Conservation (phyloP, 306 rosid genomes). For the Acmispon strigosus region DNA sequence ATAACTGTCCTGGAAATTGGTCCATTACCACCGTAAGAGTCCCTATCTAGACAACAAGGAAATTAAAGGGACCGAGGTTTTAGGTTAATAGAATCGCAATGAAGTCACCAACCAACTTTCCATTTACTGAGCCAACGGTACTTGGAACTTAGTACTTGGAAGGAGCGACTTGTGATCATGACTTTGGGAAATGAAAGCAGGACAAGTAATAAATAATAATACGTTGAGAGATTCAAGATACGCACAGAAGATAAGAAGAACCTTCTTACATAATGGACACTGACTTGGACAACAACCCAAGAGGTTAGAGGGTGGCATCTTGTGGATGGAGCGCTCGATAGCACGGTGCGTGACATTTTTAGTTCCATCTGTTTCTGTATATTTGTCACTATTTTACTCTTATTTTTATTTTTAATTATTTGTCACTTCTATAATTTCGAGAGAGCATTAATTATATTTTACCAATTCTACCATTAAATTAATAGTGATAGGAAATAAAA, state of each 20-base stretch:
- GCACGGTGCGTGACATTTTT: no score
- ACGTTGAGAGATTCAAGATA: neutral
- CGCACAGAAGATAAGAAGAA: neutral
- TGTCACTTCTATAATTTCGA: no score
- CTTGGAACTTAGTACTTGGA: no score
- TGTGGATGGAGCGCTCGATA: neutral
- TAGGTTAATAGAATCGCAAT: neutral
- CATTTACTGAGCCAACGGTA: neutral
- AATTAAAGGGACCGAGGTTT: neutral
- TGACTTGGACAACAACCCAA: conserved; percentile 1
- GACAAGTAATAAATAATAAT: neutral
- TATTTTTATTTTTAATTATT: no score
- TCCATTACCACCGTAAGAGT: no score
- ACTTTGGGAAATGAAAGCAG: neutral
- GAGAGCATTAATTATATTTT: no score
- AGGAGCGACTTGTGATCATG: neutral
- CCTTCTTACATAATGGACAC: conserved; percentile 6
- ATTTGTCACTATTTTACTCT: no score
- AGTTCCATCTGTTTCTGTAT: no score
- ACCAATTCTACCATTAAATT: no score
- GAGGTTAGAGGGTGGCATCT: neutral
- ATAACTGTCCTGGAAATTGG: no score
- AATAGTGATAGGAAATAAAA: no score
- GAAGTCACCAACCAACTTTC: conserved; percentile 10
- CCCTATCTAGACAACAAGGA: no score